phyloP scores from a whole-genome alignment of 148 eudicot species.

The Fagopyrum tataricum region DNA sequence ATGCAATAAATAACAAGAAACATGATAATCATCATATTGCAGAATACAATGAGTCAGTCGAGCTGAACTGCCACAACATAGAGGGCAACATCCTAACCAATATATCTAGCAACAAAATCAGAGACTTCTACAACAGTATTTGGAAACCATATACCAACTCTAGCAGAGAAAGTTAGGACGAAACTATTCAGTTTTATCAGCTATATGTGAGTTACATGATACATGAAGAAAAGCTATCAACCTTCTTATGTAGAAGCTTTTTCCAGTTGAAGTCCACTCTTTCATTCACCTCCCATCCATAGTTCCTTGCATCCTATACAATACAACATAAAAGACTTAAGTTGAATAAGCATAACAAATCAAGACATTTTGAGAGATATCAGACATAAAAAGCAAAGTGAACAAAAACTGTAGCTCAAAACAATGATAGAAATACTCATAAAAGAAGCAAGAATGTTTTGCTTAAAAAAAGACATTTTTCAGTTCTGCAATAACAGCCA shows the following conservation, averaged over 20 bases:
- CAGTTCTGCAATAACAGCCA: not conserved
- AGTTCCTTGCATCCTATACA: conserved; percentile 79
- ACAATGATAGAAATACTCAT: not conserved
- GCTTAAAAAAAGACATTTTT: not conserved
- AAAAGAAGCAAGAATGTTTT: not conserved
- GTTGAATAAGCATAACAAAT: not conserved
- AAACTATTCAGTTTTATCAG: not conserved
- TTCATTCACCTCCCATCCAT: conserved; percentile 90
- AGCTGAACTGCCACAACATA: not conserved
- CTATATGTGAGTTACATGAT: not conserved
- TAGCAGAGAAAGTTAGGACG: not conserved
- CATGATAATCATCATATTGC: not conserved
- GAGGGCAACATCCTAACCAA: not conserved
- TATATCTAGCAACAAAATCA: not conserved
- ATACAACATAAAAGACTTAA: too few relatives aligned
- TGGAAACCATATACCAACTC: not conserved
- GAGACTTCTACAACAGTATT: not conserved
- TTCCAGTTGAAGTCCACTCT: conserved; percentile 87
- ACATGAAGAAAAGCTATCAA: conserved; percentile 20
- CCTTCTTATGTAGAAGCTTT: conserved; percentile 93
- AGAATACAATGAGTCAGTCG: not conserved
- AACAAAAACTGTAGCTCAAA: not conserved
- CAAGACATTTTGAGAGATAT: not conserved
- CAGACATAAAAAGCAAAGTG: not conserved
- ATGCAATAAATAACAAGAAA: not conserved